Conservation (phyloP, 345 rosid species). For the Acer campestre region DNA sequence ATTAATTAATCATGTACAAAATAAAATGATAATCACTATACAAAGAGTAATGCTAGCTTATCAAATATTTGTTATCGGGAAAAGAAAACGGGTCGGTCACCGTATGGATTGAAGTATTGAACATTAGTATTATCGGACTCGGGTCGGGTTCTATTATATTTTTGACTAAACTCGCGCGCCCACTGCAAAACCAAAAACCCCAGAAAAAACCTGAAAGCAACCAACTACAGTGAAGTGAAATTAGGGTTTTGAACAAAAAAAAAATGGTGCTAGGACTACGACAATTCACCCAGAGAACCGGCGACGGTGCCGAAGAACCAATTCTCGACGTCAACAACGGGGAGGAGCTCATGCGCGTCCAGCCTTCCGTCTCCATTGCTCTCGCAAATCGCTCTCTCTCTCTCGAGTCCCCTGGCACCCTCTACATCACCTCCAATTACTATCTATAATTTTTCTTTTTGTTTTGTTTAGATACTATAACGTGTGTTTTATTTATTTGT, state of each 20-base stretch:
- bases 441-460: no score
- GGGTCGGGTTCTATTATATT: neutral
- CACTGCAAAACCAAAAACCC: neutral
- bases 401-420: no score
- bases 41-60: no score
- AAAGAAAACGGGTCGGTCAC: neutral
- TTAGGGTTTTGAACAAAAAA: neutral
- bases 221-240: neutral
- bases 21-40: no score
- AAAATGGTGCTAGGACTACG: slow-evolving; percentile 72
- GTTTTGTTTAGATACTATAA: no score
- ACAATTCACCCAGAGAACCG: slow-evolving; percentile 56
- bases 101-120: neutral
- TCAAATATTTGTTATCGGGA: no score
- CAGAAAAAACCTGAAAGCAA: slow-evolving; percentile 19
- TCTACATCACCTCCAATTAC: no score
- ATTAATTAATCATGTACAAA: no score
- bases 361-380: no score
- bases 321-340: slow-evolving; percentile 59
- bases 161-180: no score
- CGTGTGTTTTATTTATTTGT: no score
- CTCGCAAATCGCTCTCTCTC: no score
- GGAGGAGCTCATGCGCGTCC: slow-evolving; percentile 80
- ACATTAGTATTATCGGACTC: neutral
- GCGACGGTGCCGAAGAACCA: slow-evolving; percentile 68